Percentiles rank a stretch among this genome's conserved stretches.
phyloP scores from a whole-genome alignment of 306 rosid species.

The Gastrolobium bilobum region DNA sequence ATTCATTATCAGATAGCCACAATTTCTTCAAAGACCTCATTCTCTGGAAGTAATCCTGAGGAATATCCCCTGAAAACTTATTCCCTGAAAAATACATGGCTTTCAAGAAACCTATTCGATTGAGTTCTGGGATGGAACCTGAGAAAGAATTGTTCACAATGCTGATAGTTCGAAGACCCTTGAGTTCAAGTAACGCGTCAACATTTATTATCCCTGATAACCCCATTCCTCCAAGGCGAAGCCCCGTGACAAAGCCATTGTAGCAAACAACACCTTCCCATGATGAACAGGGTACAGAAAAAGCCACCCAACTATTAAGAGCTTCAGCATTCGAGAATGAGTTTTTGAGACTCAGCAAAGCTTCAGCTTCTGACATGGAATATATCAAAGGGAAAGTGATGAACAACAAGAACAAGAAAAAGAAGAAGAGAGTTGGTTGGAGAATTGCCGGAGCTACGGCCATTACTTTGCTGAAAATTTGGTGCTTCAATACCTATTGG shows the following conservation, averaged over 20 bases:
- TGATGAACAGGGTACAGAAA: constrained; percentile 56
- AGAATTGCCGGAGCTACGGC: constrained; percentile 56
- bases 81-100: constrained; percentile 70
- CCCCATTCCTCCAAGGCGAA: constrained; percentile 65
- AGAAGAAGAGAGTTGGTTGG: constrained; percentile 40
- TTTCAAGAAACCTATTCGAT: constrained; percentile 60
- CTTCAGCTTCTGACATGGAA: constrained; percentile 67
- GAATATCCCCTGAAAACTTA: constrained; percentile 76
- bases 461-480: constrained; percentile 55
- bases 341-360: constrained; percentile 63
- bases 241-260: constrained; percentile 61
- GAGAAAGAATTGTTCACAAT: constrained; percentile 63
- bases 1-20: constrained; percentile 67
- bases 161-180: constrained; percentile 63
- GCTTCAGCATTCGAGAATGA: constrained; percentile 57
- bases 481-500: constrained; percentile 13
- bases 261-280: constrained; percentile 70
- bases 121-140: constrained; percentile 76
- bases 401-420: neutral
- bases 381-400: constrained; percentile 12
- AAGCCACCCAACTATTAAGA: constrained; percentile 58
- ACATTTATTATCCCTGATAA: constrained; percentile 59
- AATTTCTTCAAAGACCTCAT: constrained; percentile 79
- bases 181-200: constrained; percentile 57
- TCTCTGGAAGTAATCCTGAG: constrained; percentile 56